Conservation (phyloP, 192 early-diverging fungal species). For the Physocladia obscura region DNA sequence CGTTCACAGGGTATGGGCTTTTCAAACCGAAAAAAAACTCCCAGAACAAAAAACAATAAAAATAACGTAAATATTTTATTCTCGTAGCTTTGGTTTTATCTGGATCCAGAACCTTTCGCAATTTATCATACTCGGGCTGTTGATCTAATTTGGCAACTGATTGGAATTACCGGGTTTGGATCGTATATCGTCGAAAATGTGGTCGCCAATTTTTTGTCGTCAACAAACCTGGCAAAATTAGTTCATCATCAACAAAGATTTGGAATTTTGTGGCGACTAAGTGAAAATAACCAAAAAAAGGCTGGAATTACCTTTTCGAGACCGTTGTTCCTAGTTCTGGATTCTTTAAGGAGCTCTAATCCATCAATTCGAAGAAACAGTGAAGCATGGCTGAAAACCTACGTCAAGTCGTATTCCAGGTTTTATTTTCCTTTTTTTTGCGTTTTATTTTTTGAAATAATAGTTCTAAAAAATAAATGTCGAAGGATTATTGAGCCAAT, state of each 20-base stretch:
- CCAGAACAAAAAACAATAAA: no score
- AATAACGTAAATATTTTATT: no score
- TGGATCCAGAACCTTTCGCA: slow-evolving; percentile 52
- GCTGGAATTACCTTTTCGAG: slow-evolving; percentile 60
- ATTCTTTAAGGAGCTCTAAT: slow-evolving; percentile 59
- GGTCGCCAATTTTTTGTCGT: slow-evolving; percentile 37
- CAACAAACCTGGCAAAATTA: slow-evolving; percentile 28
- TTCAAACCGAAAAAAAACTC: no score
- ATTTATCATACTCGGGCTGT: slow-evolving; percentile 62
- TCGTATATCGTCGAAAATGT: slow-evolving; percentile 65
- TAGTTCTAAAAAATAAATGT: no score
- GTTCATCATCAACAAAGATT: slow-evolving; percentile 59
- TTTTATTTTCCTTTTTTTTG: slow-evolving; percentile 5
- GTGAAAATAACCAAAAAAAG: slow-evolving; percentile 38
- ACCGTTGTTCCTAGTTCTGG: slow-evolving; percentile 77
- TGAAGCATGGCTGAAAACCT: slow-evolving; percentile 70
- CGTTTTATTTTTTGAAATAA: no score
- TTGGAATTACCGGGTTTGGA: slow-evolving; percentile 38
- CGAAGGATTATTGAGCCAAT: slow-evolving; percentile 66
- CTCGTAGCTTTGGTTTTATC: slow-evolving; percentile 64
- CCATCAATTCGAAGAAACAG: slow-evolving; percentile 58
- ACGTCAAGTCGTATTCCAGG: slow-evolving; percentile 57
- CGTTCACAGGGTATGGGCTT: neutral
- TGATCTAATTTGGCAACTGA: slow-evolving; percentile 67
- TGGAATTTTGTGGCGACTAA: slow-evolving; percentile 67